Base-by-base conservation (phyloP, 345 rosid genomes). In the Erodium maritimum region DNA sequence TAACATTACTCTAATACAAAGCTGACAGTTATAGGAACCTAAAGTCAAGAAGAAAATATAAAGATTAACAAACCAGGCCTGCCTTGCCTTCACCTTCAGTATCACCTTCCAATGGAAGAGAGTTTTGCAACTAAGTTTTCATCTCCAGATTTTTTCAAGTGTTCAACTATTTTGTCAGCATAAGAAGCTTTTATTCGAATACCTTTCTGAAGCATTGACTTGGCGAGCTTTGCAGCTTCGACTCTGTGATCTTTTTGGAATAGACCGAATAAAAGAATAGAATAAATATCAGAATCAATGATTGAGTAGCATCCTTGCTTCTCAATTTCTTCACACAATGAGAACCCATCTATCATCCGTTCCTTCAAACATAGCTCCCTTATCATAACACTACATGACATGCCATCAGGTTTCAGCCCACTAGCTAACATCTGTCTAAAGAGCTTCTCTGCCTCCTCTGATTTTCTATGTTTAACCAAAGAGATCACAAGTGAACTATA, bases 151-250 rank as follows among this genome's bases (percentile, higher is more conserved):
- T 72, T 71, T 61, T 75, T 67, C 67, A 78, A 64, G 42, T 71
- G 71, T 60, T 62, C 63, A 60, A 69, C 33, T 54, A 82, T 58
- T 72, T 72, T 67, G 45, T 67, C 79, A 17, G 58, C 68, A 61
- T 74, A 65, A 60, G 74, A 69, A 68, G 61, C 65, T 52, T 62
- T 63, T 59, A 84, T 52, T 33, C 52, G 58, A 55, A 82, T 63
- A 67, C 84, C 63, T 62, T 78, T 85, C 59, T 67, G 74, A 17
- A 81, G 74, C 79, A 87, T 80, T 1, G 58, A 72, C 63, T 76
- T 80, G 13, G 68, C 85, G 60, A 83, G 80, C 72, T 66, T 83
- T 24, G 65, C 70, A 65, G 95, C 91, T 82, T 90, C 95, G 58
- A 58, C 62, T 19, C 63, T 67, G 68, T 71, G 62, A 46, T 70